These are phyloP conservation scores for Inga oerstediana DNA, from an alignment of 306 rosid species.

Conservation along the genomic window DNA sequence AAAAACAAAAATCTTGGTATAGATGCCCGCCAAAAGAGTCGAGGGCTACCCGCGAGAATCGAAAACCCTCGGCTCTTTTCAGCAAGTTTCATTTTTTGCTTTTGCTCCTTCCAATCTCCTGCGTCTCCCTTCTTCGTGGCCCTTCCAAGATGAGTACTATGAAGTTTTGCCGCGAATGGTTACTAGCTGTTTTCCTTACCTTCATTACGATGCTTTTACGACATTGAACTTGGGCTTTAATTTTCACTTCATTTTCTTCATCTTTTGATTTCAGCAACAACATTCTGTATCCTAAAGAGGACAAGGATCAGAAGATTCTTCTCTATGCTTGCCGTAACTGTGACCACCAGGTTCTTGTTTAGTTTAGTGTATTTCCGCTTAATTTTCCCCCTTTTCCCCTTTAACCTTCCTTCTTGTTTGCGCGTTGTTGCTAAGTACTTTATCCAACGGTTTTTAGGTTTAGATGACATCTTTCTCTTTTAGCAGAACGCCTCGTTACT, in stretches of 20 bases:
- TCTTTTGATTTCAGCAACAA: slow-evolving; percentile 63
- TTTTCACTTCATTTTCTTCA: background rate
- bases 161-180: slow-evolving; percentile 99
- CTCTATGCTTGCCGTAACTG: slow-evolving; percentile 98
- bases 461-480: background rate
- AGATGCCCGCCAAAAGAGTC: background rate
- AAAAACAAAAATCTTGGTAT: background rate
- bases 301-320: slow-evolving; percentile 72
- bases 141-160: slow-evolving; percentile 81
- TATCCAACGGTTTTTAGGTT: background rate
- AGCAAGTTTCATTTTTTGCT: background rate
- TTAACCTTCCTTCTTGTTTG: background rate
- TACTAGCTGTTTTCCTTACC: slow-evolving; percentile 11
- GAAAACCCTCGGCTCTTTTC: background rate
- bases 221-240: background rate
- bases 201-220: background rate
- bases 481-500: background rate
- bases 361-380: background rate
- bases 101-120: background rate
- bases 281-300: slow-evolving; percentile 95
- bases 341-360: slow-evolving; percentile 75
- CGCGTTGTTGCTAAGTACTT: background rate
- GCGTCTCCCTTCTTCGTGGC: background rate
- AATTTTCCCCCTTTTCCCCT: background rate
- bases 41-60: background rate